A percentile compares a stretch with the other conserved stretches of the same genome.
Conservation (phyloP, 768 basidiomycete species). For the Agrocybe praecox region DNA sequence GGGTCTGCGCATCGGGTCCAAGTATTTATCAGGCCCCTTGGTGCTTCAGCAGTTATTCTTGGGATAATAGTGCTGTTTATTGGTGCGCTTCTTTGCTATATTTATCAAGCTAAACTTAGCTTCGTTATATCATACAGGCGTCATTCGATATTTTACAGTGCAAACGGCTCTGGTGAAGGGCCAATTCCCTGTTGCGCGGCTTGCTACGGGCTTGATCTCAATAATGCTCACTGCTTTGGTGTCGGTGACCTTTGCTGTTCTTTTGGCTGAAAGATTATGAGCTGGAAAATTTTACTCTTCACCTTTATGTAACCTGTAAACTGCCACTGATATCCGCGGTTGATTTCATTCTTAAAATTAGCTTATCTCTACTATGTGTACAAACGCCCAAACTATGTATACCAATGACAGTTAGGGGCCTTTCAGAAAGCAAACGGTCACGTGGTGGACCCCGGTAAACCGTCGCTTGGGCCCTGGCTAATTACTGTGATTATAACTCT, state of each 20-base stretch:
- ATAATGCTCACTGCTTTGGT: slow-evolving; percentile 41
- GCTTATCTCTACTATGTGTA: too few species aligned
- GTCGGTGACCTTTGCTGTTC: slow-evolving; percentile 42
- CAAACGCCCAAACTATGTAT: too few species aligned
- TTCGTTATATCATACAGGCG: slow-evolving; percentile 35
- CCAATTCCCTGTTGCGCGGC: slow-evolving; percentile 55
- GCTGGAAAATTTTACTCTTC: not conserved
- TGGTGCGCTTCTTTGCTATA: slow-evolving; percentile 35
- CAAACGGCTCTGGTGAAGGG: slow-evolving; percentile 53
- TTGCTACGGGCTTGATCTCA: slow-evolving; percentile 42
- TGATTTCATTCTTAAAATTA: too few species aligned
- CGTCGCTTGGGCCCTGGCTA: too few species aligned
- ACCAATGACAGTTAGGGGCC: too few species aligned
- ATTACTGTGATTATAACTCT: too few species aligned
- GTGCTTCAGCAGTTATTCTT: slow-evolving; percentile 47
- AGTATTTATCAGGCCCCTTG: slow-evolving; percentile 50
- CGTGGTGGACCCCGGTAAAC: too few species aligned
- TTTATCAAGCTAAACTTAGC: not conserved
- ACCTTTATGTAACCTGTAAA: not conserved
- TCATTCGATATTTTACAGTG: slow-evolving; percentile 53
- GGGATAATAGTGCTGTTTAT: slow-evolving; percentile 49
- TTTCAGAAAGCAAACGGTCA: too few species aligned
- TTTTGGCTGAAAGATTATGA: slow-evolving; percentile 34
- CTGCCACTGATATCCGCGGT: not conserved
- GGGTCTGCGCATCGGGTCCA: slow-evolving; percentile 22